Evolutionary conservation across 192 early-diverging fungal genomes (phyloP).

Genomic region (Backusella liffmaniae): DNA sequence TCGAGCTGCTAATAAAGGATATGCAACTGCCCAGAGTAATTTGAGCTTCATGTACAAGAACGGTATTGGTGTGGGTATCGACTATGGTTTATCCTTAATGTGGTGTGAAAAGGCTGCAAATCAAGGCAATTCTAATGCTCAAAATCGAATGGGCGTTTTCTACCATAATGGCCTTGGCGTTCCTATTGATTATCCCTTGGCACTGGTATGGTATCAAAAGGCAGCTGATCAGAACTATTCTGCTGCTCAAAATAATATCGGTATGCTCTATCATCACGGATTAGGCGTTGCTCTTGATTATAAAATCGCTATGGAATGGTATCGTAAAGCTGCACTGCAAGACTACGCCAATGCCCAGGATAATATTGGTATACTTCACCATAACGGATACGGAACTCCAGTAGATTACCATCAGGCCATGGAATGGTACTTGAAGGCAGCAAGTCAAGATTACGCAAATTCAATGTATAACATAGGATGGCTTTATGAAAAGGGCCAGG

Average conservation of each 20-base stretch:
- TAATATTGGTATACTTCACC: neutral
- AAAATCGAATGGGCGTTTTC: neutral
- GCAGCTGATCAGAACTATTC: neutral
- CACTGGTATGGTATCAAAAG: neutral
- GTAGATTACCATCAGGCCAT: neutral
- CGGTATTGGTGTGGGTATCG: neutral
- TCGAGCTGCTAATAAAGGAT: neutral
- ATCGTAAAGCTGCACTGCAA: neutral
- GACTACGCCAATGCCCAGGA: neutral
- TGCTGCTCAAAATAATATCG: neutral
- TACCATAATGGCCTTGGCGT: neutral
- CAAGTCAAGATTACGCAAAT: neutral
- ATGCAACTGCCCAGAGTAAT: neutral
- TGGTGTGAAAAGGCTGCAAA: slow-evolving; percentile 1
- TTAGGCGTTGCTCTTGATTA: neutral
- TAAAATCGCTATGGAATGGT: neutral
- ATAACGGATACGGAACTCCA: neutral
- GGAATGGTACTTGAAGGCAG: neutral
- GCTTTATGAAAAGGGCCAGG: neutral
- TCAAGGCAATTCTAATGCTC: neutral
- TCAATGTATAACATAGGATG: neutral
- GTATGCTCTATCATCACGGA: neutral
- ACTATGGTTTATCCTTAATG: neutral
- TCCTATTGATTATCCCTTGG: neutral
- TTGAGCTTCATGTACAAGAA: neutral